A percentile compares a stretch with the other conserved stretches of the same genome.
Conservation (phyloP, 202 grass and related monocot species). For the Eragrostis tef region DNA sequence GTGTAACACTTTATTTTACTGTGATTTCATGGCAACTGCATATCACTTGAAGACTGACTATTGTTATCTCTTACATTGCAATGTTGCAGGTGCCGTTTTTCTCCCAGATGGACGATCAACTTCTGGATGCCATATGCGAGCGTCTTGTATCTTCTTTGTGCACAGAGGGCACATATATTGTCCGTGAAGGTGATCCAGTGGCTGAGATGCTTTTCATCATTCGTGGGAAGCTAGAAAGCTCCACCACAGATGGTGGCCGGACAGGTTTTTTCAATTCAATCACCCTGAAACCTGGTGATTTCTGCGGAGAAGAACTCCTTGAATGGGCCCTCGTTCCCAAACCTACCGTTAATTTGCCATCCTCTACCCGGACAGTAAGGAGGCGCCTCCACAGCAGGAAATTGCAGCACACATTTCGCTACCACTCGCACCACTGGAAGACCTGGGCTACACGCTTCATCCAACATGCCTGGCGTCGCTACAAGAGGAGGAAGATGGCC, state of each 20-base stretch:
- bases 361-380: conserved; percentile 73
- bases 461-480: conserved; percentile 81
- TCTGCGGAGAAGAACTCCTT: conserved; percentile 89
- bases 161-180: conserved; percentile 85
- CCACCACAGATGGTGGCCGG: conserved; percentile 89
- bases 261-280: conserved; percentile 95
- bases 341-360: conserved; percentile 73
- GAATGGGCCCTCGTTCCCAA: conserved; percentile 87
- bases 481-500: conserved; percentile 67
- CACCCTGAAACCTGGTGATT: conserved; percentile 66
- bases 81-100: conserved; percentile 80
- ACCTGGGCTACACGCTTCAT: conserved; percentile 85
- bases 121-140: conserved; percentile 89
- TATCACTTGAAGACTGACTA: neutral
- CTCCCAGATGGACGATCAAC: conserved; percentile 86
- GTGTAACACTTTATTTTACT: conserved; percentile 14
- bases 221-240: conserved; percentile 91
- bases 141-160: conserved; percentile 86
- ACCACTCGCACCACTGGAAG: conserved; percentile 93
- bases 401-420: conserved; percentile 82
- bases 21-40: neutral
- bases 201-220: conserved; percentile 96
- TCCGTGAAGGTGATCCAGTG: conserved; percentile 91
- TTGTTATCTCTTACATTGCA: neutral
- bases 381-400: conserved; percentile 92